Percentiles rank a stretch among this genome's conserved stretches.
Evolutionary conservation across 2,329 filamentous ascomycete species (phyloP).

Genomic region (Verticillium isaacii): DNA sequence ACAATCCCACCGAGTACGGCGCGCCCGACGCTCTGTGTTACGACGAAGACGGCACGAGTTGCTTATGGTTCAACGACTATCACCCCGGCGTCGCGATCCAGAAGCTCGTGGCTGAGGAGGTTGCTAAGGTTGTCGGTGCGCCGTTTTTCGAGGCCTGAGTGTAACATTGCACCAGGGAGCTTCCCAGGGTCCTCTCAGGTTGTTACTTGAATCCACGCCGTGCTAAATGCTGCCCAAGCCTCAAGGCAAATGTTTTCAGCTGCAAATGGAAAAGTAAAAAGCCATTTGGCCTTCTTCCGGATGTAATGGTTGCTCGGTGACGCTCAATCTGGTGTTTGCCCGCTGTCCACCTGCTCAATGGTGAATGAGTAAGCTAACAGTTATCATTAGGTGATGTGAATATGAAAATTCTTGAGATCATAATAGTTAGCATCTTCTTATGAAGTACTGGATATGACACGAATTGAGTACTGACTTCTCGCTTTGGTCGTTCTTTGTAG

Average conservation of each 20-base stretch:
- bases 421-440: too few relatives aligned
- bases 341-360: too few relatives aligned
- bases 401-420: too few relatives aligned
- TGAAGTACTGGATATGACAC: too few relatives aligned
- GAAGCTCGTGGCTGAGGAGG: constrained; percentile 30
- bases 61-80: constrained; percentile 40
- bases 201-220: background rate
- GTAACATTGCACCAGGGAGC: background rate
- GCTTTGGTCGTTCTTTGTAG: too few relatives aligned
- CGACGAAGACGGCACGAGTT: constrained; percentile 34
- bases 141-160: constrained; percentile 8
- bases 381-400: too few relatives aligned
- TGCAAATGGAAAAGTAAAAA: too few relatives aligned
- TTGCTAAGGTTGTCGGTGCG: constrained; percentile 18
- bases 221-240: background rate
- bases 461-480: too few relatives aligned
- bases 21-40: constrained; percentile 36
- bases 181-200: background rate
- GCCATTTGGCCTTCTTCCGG: too few relatives aligned
- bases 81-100: constrained; percentile 36
- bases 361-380: too few relatives aligned
- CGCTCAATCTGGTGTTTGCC: too few relatives aligned
- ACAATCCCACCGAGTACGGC: constrained; percentile 34
- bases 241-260: background rate
- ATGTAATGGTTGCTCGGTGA: too few relatives aligned